Base-by-base conservation (phyloP, 495 filamentous ascomycete species). In the Lasiosphaeria ovina region DNA sequence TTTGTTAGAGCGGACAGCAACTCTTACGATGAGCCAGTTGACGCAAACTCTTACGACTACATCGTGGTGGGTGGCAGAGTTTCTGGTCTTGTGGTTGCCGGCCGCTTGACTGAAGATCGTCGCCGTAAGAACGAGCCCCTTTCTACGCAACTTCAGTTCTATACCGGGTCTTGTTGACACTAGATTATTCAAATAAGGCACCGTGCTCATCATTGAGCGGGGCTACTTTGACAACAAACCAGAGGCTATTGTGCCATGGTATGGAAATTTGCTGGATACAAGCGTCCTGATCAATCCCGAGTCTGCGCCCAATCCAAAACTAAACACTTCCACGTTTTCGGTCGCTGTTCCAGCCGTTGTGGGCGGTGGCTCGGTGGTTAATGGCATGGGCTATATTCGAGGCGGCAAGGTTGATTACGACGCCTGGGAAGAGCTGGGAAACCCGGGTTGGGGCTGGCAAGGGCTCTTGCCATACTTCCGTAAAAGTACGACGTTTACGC, bases 391-490 rank as follows among this genome's bases (percentile, higher is more conserved):
- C 16, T 63, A 57, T 55, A 70, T 75, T 42, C 79, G 83, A 32
- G 85, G 84, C 0, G 83, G 79, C 48, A 81, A 76, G 54, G 69
- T 77, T 4, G 83, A 87, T 49, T 87, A 85, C 59, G 83, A 88
- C 65, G 76, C 77, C 38, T 88, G 86, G 86, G 81, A 82, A 55
- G 73, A 74, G n/a, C 79, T 85, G n/a, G 85, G 84, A 6, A 83
- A 82, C 34, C 68, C 74, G 6, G 82, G 83, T 6, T 88, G 84
- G 86, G 80, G 77, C 31, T 87, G 84, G 83, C 69, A 84, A 0
- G 61, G 65, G 2, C n/a, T 77, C 35, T 67, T 69, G 34, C 72
- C 70, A 0, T 77, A 75, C 62, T 83, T 82, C 47, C 75, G 76
- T 40, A 81, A 80, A 62, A 75, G 76, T 45, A 79, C 67, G 11